These are phyloP conservation scores for Casaregolazyma suthepensis DNA, from an alignment of 1,139 yeast genomes.

Conservation along the genomic window DNA sequence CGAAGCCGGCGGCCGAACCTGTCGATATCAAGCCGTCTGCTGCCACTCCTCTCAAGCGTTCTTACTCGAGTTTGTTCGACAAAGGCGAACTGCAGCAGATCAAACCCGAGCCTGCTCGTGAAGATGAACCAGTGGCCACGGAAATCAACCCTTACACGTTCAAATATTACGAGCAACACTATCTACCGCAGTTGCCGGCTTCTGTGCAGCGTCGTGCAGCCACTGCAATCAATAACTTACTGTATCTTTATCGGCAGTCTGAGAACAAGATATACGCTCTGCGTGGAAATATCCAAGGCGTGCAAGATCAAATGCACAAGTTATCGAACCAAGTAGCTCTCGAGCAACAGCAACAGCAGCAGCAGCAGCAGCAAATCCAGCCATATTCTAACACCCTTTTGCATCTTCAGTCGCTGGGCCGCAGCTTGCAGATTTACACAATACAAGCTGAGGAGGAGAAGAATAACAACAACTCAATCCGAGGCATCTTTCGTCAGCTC, in stretches of 20 bases:
- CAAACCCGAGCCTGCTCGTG: background rate
- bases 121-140: background rate
- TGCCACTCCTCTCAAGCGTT: slow-evolving; percentile 4
- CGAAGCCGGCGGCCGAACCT: background rate
- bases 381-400: background rate
- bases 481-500: background rate
- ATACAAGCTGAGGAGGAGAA: slow-evolving; percentile 3
- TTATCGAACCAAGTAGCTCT: background rate
- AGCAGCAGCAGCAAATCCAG: background rate
- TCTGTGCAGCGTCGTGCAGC: slow-evolving; percentile 1
- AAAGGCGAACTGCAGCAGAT: background rate
- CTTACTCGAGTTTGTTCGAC: slow-evolving; percentile 10
- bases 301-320: background rate
- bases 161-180: slow-evolving; percentile 1
- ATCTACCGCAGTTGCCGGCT: slow-evolving; percentile 3
- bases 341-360: background rate
- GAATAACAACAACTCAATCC: background rate
- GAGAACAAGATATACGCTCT: slow-evolving; percentile 4
- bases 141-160: slow-evolving; percentile 2
- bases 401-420: background rate
- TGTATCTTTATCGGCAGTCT: slow-evolving; percentile 1
- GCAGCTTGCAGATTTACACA: slow-evolving; percentile 3
- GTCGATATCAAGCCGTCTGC: background rate
- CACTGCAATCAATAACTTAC: background rate
- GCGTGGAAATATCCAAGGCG: slow-evolving; percentile 3